A percentile compares a stretch with the other conserved stretches of the same genome.
phyloP scores from a whole-genome alignment of 192 early-diverging fungal species.

The Coemansia sp. region DNA sequence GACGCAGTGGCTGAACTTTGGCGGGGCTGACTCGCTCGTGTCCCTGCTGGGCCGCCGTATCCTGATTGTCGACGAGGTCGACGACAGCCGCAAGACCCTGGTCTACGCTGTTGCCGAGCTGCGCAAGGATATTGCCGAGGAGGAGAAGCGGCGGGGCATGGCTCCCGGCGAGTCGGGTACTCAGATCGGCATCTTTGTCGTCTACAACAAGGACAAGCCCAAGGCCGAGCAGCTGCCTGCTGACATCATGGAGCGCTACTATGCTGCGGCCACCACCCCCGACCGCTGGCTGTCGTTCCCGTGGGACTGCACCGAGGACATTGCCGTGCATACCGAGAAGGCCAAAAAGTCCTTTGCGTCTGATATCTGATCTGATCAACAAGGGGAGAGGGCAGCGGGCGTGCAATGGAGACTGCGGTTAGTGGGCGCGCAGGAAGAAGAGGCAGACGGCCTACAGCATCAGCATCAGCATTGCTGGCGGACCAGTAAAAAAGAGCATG shows the following conservation, averaged over 20 bases:
- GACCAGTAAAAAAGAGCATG: no score
- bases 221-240: constrained; percentile 62
- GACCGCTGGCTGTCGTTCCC: constrained; percentile 75
- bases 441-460: no score
- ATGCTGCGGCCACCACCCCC: constrained; percentile 65
- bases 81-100: constrained; percentile 70
- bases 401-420: no score
- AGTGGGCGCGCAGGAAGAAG: no score
- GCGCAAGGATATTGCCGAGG: constrained; percentile 60
- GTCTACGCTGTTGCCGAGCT: constrained; percentile 72
- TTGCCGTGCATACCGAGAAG: constrained; percentile 62
- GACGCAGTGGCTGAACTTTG: constrained; percentile 81
- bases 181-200: constrained; percentile 70
- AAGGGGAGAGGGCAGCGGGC: no score
- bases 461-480: no score
- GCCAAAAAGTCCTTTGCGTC: constrained; percentile 27
- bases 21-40: constrained; percentile 56
- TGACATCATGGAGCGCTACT: constrained; percentile 62
- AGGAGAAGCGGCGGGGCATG: constrained; percentile 44
- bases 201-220: constrained; percentile 75
- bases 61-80: constrained; percentile 76
- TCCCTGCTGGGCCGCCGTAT: constrained; percentile 67
- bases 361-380: not conserved
- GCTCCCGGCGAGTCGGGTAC: constrained; percentile 42
- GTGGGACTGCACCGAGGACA: constrained; percentile 68